Evolutionary conservation across 1,284 basidiomycete genomes (phyloP).

Genomic region (Rhizoctonia solani): DNA sequence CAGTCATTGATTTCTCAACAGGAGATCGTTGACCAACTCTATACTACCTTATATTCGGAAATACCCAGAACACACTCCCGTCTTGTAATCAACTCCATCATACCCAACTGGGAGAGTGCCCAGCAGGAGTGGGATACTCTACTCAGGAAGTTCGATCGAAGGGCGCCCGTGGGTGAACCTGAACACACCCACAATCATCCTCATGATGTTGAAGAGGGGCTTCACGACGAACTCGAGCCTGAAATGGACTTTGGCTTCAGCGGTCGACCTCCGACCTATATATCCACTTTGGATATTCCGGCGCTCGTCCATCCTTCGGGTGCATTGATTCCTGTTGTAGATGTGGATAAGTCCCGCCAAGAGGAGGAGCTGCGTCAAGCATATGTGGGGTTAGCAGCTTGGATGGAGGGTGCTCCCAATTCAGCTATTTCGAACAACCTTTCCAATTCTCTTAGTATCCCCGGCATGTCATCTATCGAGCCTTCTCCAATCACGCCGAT

Average conservation of each 20-base stretch:
- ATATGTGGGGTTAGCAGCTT: slow-evolving; percentile 9
- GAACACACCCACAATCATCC: slow-evolving; percentile 11
- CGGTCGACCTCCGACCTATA: slow-evolving; percentile 20
- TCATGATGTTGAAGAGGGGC: slow-evolving; percentile 7
- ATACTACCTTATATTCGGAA: slow-evolving; percentile 1
- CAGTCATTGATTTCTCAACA: slow-evolving; percentile 2
- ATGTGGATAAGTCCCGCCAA: background rate
- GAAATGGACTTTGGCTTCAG: background rate
- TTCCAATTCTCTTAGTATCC: background rate
- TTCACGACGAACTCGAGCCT: slow-evolving; percentile 9
- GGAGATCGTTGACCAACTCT: slow-evolving; percentile 7
- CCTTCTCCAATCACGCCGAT: background rate
- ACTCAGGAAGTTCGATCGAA: slow-evolving; percentile 1
- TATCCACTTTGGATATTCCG: slow-evolving; percentile 30
- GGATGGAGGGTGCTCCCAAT: slow-evolving; percentile 21
- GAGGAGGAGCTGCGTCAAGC: slow-evolving; percentile 18
- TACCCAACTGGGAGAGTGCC: slow-evolving; percentile 23
- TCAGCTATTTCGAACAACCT: background rate
- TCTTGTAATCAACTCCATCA: slow-evolving; percentile 4
- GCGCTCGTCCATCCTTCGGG: background rate
- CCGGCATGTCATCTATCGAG: background rate
- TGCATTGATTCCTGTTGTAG: background rate
- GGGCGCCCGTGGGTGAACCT: background rate
- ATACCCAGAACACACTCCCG: slow-evolving; percentile 17
- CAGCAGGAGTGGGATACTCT: slow-evolving; percentile 18